Conservation (phyloP, 805 yeast genomes). For the Zygosaccharomyces pseudorouxii region DNA sequence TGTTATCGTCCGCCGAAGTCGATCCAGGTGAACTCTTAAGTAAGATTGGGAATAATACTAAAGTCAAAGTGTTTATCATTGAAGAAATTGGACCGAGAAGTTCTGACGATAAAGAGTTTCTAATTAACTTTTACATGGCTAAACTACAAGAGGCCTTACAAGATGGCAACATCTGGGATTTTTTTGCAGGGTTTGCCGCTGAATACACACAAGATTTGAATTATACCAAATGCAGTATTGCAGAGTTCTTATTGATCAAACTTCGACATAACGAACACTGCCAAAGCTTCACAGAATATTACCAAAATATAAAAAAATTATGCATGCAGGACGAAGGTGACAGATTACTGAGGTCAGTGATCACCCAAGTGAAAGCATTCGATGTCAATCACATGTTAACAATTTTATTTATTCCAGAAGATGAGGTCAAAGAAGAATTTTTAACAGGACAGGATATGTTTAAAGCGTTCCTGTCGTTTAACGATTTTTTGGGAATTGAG, state of each 20-base stretch:
- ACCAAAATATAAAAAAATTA: constrained; percentile 8
- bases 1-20: constrained; percentile 12
- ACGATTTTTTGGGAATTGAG: constrained; percentile 29
- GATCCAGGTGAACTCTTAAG: constrained; percentile 16
- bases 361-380: constrained; percentile 14
- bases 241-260: constrained; percentile 19
- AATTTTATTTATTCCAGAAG: constrained; percentile 12
- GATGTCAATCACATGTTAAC: constrained; percentile 21
- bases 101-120: constrained; percentile 23
- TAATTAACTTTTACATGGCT: constrained; percentile 25
- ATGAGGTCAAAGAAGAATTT: constrained; percentile 1
- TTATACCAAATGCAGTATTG: constrained; percentile 24
- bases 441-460: constrained; percentile 13
- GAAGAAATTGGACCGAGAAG: constrained; percentile 24
- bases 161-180: constrained; percentile 17
- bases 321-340: constrained; percentile 9
- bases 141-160: constrained; percentile 21
- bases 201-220: constrained; percentile 25
- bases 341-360: not conserved
- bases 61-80: constrained; percentile 23
- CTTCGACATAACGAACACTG: constrained; percentile 12
- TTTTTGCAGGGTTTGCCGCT: constrained; percentile 13
- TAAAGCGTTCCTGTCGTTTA: constrained; percentile 17
- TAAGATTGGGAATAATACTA: constrained; percentile 13
- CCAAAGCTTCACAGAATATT: constrained; percentile 9